phyloP scores from a whole-genome alignment of 2,329 filamentous ascomycete species.

The Fusarium abutilonis region DNA sequence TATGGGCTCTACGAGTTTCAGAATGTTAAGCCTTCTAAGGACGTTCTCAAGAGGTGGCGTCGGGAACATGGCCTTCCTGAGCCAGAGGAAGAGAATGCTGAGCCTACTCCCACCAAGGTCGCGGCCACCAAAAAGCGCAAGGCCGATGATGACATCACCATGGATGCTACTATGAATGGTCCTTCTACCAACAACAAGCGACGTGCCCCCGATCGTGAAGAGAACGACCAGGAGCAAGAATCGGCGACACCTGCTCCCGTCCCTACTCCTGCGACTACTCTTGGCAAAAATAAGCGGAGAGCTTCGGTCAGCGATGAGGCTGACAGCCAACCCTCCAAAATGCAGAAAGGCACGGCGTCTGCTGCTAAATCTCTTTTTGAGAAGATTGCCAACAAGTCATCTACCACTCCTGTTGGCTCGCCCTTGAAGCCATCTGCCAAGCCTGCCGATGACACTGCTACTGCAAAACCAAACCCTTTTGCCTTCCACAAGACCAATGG shows the following conservation, averaged over 20 bases:
- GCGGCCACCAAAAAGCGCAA: slow-evolving; percentile 64
- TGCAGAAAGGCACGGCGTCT: slow-evolving; percentile 62
- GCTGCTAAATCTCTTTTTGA: slow-evolving; percentile 67
- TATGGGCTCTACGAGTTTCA: slow-evolving; percentile 72
- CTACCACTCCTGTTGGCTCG: slow-evolving; percentile 48
- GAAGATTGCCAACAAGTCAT: slow-evolving; percentile 64
- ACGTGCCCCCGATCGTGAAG: slow-evolving; percentile 55
- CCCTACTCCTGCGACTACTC: slow-evolving; percentile 42
- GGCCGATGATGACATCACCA: slow-evolving; percentile 61
- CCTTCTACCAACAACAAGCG: slow-evolving; percentile 58
- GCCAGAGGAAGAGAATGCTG: slow-evolving; percentile 56
- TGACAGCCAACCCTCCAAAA: slow-evolving; percentile 61
- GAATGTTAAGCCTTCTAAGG: slow-evolving; percentile 67
- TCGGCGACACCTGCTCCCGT: slow-evolving; percentile 51
- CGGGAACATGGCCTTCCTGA: slow-evolving; percentile 64
- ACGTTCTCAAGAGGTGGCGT: slow-evolving; percentile 68
- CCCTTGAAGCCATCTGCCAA: slow-evolving; percentile 49
- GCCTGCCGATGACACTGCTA: slow-evolving; percentile 39
- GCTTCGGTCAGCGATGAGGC: slow-evolving; percentile 57
- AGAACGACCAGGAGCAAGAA: slow-evolving; percentile 52
- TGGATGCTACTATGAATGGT: slow-evolving; percentile 50
- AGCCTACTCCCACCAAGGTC: slow-evolving; percentile 48
- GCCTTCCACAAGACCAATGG: slow-evolving; percentile 51
- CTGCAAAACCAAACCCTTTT: slow-evolving; percentile 49
- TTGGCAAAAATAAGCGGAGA: slow-evolving; percentile 64